These are phyloP conservation scores for Syzygium jambos DNA, from an alignment of 345 rosid genomes.

Conservation along the genomic window DNA sequence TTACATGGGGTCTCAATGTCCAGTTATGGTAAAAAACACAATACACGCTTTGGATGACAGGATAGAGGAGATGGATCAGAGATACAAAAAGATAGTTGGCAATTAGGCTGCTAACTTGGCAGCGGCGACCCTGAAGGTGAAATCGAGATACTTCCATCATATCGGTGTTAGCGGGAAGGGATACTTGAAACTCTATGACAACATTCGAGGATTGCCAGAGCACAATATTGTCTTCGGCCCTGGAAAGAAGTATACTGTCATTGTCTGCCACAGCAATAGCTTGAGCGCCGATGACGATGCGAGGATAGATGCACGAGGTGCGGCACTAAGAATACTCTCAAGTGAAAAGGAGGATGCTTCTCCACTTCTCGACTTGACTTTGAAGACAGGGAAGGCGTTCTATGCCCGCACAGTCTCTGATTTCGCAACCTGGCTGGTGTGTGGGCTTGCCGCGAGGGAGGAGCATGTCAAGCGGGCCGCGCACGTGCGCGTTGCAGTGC, in stretches of 20 bases:
- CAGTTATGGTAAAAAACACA: constrained; percentile 55
- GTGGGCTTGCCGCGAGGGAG: constrained; percentile 64
- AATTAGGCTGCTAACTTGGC: constrained; percentile 51
- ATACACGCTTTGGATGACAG: constrained; percentile 53
- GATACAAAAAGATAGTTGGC: constrained; percentile 57
- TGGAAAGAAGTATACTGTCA: constrained; percentile 34
- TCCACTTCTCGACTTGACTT: constrained; percentile 47
- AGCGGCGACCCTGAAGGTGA: constrained; percentile 52
- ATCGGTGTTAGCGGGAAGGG: constrained; percentile 57
- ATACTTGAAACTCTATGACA: constrained; percentile 30
- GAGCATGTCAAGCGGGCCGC: constrained; percentile 44
- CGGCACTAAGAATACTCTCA: constrained; percentile 41
- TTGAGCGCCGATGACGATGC: constrained; percentile 71
- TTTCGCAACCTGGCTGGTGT: constrained; percentile 63
- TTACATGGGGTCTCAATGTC: constrained; percentile 49
- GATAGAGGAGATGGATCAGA: constrained; percentile 65
- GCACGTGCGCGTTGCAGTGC: constrained; percentile 52
- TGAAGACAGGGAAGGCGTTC: constrained; percentile 63
- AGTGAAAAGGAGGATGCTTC: constrained; percentile 4
- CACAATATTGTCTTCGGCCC: constrained; percentile 42
- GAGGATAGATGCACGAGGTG: constrained; percentile 60
- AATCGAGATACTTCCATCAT: constrained; percentile 58
- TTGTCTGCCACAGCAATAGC: constrained; percentile 60
- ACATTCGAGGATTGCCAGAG: constrained; percentile 36
- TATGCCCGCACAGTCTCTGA: constrained; percentile 55